A percentile compares a stretch with the other conserved stretches of the same genome.
Conservation (phyloP, 805 yeast genomes). For the Monosporozyma solicola region DNA sequence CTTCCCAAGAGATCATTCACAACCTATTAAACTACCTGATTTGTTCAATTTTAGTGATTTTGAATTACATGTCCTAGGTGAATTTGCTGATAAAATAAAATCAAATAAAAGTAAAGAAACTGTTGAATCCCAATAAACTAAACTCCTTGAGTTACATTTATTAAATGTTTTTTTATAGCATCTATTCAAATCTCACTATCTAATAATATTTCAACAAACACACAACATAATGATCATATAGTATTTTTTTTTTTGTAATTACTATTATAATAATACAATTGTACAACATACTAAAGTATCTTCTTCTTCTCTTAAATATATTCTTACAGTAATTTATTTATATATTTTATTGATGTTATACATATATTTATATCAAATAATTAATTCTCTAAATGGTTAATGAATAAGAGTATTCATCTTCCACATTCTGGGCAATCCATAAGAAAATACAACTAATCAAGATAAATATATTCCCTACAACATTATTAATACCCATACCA, state of each 20-base stretch:
- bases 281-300: neutral
- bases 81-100: constrained; percentile 14
- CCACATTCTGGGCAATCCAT: constrained; percentile 93
- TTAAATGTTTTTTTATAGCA: neutral
- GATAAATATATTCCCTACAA: constrained; percentile 65
- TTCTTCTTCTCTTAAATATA: neutral
- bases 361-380: neutral
- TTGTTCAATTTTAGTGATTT: constrained; percentile 65
- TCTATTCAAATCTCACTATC: neutral
- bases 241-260: neutral
- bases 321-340: neutral
- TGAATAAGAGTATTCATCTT: constrained; percentile 91
- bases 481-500: constrained; percentile 90
- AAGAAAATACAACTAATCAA: constrained; percentile 82
- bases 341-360: neutral
- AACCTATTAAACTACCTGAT: constrained; percentile 36
- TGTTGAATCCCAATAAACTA: neutral
- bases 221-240: neutral
- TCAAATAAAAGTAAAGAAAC: constrained; percentile 6
- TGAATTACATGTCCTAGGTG: constrained; percentile 43
- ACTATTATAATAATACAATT: neutral
- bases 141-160: neutral
- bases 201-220: neutral
- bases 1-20: constrained; percentile 48
- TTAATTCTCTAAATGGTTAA: constrained; percentile 48